Evolutionary conservation across 2,329 filamentous ascomycete species (phyloP).

Genomic region (Thelonectria discophora): DNA sequence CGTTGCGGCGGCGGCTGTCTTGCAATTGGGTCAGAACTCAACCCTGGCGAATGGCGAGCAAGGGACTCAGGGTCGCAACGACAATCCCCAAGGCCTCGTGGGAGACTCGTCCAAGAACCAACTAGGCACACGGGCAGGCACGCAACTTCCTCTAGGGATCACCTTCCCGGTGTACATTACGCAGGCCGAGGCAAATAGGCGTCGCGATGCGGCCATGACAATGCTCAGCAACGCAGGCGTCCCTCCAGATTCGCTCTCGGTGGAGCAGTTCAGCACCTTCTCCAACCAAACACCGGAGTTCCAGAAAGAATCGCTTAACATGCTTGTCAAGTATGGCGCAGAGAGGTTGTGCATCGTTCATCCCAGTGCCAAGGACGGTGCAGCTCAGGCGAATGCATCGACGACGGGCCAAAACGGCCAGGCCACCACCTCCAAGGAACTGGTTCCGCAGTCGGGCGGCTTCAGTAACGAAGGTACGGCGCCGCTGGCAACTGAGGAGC

Average conservation of each 20-base stretch:
- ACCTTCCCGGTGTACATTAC: constrained; percentile 47
- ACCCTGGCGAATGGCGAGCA: constrained; percentile 20
- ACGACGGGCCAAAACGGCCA: constrained; percentile 38
- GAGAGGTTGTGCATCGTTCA: constrained; percentile 66
- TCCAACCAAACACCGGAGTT: constrained; percentile 66
- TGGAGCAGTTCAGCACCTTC: constrained; percentile 67
- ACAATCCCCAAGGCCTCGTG: constrained; percentile 32
- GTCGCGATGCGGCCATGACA: constrained; percentile 58
- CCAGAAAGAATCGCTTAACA: constrained; percentile 62
- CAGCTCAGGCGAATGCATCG: constrained; percentile 37
- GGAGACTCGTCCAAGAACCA: constrained; percentile 19
- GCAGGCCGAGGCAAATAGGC: constrained; percentile 59
- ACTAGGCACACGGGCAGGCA: constrained; percentile 14
- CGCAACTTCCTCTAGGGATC: constrained; percentile 27
- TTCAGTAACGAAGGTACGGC: constrained; percentile 27
- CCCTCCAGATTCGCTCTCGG: constrained; percentile 61
- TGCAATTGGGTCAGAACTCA: not conserved
- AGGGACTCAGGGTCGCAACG: constrained; percentile 23
- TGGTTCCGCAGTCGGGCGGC: constrained; percentile 40
- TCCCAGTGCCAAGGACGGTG: constrained; percentile 51
- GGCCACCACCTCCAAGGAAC: constrained; percentile 45
- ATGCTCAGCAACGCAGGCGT: constrained; percentile 58
- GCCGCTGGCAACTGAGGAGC: constrained; percentile 6
- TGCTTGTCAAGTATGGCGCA: constrained; percentile 66
- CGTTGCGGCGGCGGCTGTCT: not conserved